phyloP scores from a whole-genome alignment of 2,329 filamentous ascomycete genomes.

The Aspergillus awamori region DNA sequence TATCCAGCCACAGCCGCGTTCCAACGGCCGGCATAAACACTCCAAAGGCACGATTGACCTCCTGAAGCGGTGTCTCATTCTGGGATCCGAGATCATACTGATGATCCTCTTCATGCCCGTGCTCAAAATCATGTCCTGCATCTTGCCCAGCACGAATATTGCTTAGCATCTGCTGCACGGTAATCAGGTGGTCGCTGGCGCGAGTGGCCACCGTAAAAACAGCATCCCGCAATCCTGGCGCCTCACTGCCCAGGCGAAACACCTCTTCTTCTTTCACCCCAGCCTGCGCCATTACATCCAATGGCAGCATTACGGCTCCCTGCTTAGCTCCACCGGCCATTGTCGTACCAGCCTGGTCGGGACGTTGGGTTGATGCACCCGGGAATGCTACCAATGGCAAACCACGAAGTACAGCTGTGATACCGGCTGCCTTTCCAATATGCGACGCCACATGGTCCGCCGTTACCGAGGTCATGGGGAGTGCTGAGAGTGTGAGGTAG shows the following conservation, averaged over 20 bases:
- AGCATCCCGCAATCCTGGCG: conserved; percentile 80
- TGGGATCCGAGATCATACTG: conserved; percentile 44
- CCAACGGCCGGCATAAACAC: conserved; percentile 79
- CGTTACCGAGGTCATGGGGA: conserved; percentile 79
- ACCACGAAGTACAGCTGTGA: conserved; percentile 81
- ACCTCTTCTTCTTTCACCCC: conserved; percentile 87
- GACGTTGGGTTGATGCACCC: conserved; percentile 54
- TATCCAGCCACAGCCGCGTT: conserved; percentile 75
- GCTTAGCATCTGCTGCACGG: conserved; percentile 85
- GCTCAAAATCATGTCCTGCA: conserved; percentile 85
- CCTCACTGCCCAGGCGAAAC: conserved; percentile 75
- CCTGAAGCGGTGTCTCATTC: conserved; percentile 45
- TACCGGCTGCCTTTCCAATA: conserved; percentile 90
- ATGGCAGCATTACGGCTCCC: conserved; percentile 74
- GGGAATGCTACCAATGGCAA: conserved; percentile 86
- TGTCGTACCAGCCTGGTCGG: conserved; percentile 50
- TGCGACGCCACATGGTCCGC: conserved; percentile 93
- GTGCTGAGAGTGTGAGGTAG: conserved; percentile 79
- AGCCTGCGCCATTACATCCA: conserved; percentile 84
- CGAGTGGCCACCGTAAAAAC: conserved; percentile 90
- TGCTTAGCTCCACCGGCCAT: conserved; percentile 50
- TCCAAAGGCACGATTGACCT: conserved; percentile 71
- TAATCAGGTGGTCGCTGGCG: conserved; percentile 94
- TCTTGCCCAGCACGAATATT: conserved; percentile 73
- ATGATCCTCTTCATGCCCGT: conserved; percentile 74